Evolutionary conservation across 1,139 yeast species (phyloP), one percentile per base, ranked within the genome.

Genomic region (Suhomyces coccinellae): DNA sequence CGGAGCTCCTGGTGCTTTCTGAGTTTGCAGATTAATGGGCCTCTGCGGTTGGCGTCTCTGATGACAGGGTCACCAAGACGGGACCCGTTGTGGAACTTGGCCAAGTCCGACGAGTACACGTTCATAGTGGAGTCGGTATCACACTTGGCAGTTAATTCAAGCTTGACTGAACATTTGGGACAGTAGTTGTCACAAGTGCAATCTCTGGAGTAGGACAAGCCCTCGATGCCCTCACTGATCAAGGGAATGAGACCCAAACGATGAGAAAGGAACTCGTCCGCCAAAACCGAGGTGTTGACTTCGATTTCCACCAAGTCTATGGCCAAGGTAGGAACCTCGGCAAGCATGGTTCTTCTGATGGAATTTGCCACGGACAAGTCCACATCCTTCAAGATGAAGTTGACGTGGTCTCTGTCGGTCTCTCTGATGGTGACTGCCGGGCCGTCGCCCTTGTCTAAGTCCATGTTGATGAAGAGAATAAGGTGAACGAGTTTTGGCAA

Each of bases 101-200:
- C 82, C 55, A 93, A 75, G 67, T 93, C 98, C 50, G 88, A 78
- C 7, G 99, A 87, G 62, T 90, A 93, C 15, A 93, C 93, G 56
- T 86, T 88, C 81, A 90, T 84, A 6, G 96, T 88, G 38, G 85
- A 83, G 57, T 90, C 98, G 38, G 87, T 76, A 52, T 87, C 93
- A 66, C 97, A 93, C 54, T 83, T 80, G 12, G 97, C 99, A 47
- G 89, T 83, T 51, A 93, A 72, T 51, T 87, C 85, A 49, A 93
- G 77, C 54, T 85, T 88, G 26, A 93, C 98, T 3, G 96, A 85
- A 69, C 99, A 93, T 65, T 87, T 85, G 48, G 89, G 90, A 69
- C 99, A 93, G 69, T 93, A 93, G 63, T 91, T 96, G 64, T 93
- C 99, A 73, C 99, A 93, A 35, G 96, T 90, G 67, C 99, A 93